phyloP scores from a whole-genome alignment of 106 monocot genomes.

The Cymbidium sinense region DNA sequence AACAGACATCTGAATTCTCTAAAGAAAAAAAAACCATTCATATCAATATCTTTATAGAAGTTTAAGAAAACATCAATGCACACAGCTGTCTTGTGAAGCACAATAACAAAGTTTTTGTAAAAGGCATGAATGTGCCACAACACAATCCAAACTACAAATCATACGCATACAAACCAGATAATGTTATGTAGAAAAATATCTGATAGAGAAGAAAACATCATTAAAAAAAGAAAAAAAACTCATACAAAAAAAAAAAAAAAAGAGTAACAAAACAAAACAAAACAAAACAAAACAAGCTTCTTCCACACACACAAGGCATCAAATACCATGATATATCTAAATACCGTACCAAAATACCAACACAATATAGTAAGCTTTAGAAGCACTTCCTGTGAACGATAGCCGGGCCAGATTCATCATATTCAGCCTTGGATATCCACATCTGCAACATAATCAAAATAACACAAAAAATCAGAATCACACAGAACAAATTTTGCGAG shows the following conservation, averaged over 20 bases:
- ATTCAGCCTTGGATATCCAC: constrained; percentile 14
- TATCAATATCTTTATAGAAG: too few species aligned
- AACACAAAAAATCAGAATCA: background rate
- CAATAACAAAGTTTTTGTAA: background rate
- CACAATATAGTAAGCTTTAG: background rate
- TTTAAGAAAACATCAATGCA: background rate
- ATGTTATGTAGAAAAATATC: background rate
- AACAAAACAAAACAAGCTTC: background rate
- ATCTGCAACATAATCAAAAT: background rate
- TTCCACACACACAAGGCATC: background rate
- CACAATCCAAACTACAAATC: background rate
- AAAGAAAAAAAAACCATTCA: too few species aligned
- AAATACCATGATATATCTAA: too few species aligned
- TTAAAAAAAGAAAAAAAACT: too few species aligned
- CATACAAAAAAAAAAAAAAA: background rate
- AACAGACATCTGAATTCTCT: too few species aligned
- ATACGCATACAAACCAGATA: background rate
- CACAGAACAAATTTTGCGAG: background rate
- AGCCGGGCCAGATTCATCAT: constrained; percentile 10
- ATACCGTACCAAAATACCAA: background rate
- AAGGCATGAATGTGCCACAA: background rate
- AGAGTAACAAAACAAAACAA: background rate
- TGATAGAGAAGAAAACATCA: background rate
- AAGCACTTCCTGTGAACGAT: constrained; percentile 14
- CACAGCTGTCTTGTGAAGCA: background rate